Conservation (phyloP, 176 grass and related monocot genomes). For the Aechmea fasciata region DNA sequence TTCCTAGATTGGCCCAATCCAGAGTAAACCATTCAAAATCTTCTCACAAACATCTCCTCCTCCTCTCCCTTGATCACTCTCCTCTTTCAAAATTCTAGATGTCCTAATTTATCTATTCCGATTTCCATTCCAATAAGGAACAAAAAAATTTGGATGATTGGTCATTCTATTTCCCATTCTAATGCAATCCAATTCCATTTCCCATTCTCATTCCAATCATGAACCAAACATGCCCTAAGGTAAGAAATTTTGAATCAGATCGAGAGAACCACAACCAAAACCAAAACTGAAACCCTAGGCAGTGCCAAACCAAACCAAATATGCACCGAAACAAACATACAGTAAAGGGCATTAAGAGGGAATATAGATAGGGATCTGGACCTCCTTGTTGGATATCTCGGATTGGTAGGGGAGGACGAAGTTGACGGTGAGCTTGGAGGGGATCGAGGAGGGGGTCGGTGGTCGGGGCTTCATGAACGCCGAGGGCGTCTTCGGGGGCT, state of each 20-base stretch:
- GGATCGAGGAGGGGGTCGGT: conserved; percentile 50
- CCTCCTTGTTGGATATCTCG: conserved; percentile 88
- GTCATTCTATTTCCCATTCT: too few species aligned
- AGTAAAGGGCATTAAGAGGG: background rate
- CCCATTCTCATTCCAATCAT: too few species aligned
- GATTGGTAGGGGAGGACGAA: conserved; percentile 91
- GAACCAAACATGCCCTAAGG: too few species aligned
- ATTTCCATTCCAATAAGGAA: too few species aligned
- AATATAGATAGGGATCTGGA: conserved; percentile 4
- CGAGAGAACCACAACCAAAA: background rate
- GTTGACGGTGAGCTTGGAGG: conserved; percentile 82
- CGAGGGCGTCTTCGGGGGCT: conserved; percentile 50
- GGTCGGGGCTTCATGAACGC: conserved; percentile 69
- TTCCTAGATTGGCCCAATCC: too few species aligned
- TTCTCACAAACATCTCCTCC: too few species aligned
- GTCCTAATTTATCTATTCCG: too few species aligned
- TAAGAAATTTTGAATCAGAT: background rate
- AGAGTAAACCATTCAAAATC: too few species aligned
- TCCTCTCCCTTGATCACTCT: too few species aligned
- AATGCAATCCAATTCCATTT: too few species aligned
- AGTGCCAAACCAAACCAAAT: background rate
- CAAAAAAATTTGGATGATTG: too few species aligned
- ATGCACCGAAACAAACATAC: background rate
- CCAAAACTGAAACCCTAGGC: background rate
- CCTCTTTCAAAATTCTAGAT: too few species aligned